phyloP scores from a whole-genome alignment of 371 early-diverging fungal genomes.

The Mortierella sp. region DNA sequence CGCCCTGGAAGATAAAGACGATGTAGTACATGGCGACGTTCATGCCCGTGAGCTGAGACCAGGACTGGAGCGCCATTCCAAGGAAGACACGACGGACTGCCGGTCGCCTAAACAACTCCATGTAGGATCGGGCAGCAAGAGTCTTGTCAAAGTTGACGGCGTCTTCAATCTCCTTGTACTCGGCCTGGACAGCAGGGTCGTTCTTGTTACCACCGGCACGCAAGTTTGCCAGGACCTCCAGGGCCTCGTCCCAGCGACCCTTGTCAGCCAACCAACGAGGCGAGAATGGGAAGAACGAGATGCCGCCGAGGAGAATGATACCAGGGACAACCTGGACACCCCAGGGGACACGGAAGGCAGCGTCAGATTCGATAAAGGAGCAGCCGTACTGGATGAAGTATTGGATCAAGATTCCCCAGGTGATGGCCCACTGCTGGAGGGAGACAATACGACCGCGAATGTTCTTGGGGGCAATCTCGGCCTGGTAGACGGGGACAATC shows the following conservation, averaged over 20 bases:
- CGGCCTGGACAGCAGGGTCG: slow-evolving; percentile 70
- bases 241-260: slow-evolving; percentile 77
- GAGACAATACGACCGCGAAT: slow-evolving; percentile 91
- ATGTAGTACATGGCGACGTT: slow-evolving; percentile 84
- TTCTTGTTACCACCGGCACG: slow-evolving; percentile 67
- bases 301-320: slow-evolving; percentile 74
- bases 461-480: slow-evolving; percentile 88
- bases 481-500: slow-evolving; percentile 93
- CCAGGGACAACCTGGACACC: slow-evolving; percentile 86
- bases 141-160: slow-evolving; percentile 74
- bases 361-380: slow-evolving; percentile 62
- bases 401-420: slow-evolving; percentile 77
- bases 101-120: slow-evolving; percentile 76
- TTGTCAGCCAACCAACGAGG: slow-evolving; percentile 91
- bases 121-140: slow-evolving; percentile 75
- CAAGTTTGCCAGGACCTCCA: slow-evolving; percentile 77
- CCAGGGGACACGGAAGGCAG: slow-evolving; percentile 85
- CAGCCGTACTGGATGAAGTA: slow-evolving; percentile 82
- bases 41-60: slow-evolving; percentile 83
- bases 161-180: slow-evolving; percentile 79
- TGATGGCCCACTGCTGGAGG: slow-evolving; percentile 92
- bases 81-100: slow-evolving; percentile 73
- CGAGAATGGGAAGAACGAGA: slow-evolving; percentile 86
- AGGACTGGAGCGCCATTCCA: slow-evolving; percentile 76
- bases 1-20: slow-evolving; percentile 75